Evolutionary conservation across 129 eudicot genomes (phyloP).

Genomic region (Artemisia annua): DNA sequence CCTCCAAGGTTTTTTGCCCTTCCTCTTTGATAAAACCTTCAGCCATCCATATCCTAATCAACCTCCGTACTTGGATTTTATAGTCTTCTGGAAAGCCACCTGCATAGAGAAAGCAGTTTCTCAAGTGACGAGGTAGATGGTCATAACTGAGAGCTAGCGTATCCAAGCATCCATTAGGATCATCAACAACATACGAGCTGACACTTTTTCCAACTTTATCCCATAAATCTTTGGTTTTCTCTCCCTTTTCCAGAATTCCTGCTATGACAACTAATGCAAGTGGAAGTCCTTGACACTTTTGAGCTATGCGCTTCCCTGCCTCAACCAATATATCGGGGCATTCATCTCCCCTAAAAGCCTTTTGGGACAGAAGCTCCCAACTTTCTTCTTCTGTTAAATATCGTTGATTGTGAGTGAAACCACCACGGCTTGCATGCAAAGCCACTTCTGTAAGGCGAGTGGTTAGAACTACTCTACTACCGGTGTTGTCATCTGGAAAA

Average conservation of each 20-base stretch:
- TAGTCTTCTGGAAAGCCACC: conserved; percentile 30
- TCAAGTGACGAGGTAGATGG: conserved; percentile 24
- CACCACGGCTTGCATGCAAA: not conserved
- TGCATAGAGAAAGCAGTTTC: conserved; percentile 30
- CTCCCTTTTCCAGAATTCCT: conserved; percentile 14
- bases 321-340: conserved; percentile 25
- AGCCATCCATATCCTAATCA: conserved; percentile 37
- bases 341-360: not conserved
- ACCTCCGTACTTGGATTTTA: conserved; percentile 10
- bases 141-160: conserved; percentile 25
- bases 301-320: conserved; percentile 29
- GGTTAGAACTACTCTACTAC: not conserved
- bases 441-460: conserved; percentile 5
- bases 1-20: conserved; percentile 17
- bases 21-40: conserved; percentile 32
- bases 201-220: conserved; percentile 26
- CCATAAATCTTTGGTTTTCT: conserved; percentile 12
- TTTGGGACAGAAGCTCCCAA: conserved; percentile 1
- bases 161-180: conserved; percentile 9
- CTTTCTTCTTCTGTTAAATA: not conserved
- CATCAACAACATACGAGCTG: conserved; percentile 21
- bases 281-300: conserved; percentile 41
- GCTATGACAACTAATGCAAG: conserved; percentile 34
- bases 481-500: not conserved
- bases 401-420: conserved; percentile 1